Evolutionary conservation across 164 flowering plant genomes (phyloP), one percentile per base, ranked within the genome.

Genomic region (Dillenia suffruticosa): DNA sequence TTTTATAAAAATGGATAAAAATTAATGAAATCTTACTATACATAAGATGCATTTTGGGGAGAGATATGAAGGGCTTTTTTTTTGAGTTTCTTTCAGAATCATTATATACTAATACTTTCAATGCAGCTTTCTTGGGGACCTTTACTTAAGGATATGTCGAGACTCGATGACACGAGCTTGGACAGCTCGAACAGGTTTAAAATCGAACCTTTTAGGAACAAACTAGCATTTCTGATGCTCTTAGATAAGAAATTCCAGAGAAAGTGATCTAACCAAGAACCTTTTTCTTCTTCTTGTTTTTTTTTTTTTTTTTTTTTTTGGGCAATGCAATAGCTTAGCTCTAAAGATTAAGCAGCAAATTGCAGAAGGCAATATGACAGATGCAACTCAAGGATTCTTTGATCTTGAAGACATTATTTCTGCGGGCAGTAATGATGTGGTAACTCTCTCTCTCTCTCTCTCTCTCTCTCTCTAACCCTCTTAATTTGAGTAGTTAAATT

Each of bases 141-240:
- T 32, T 32, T 32, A 32, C 40, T 32, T 32, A 32, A 32, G 40
- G 40, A 32, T 0, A 32, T 32, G 40, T 32, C 40, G 5, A 32
- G 40, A 32, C 40, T 32, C 0, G 63, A 63, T 44, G 43, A 46
- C 10, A 40, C 16, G 2, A 61, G 64, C n/a, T 17, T 67, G 43
- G 47, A 59, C 10, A 24, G 1, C n/a, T 49, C 75, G 44, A 72
- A 63, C 64, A 63, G 71, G 75, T 67, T 56, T 40, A 22, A 22
- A 54, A 9, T 19, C 13, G 24, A 54, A 7, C 56, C 9, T 17
- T 53, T 17, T 9, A 0, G 40, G 22, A 19, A 32, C 0, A 5
- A 4, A 4, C 40, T 6, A 5, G 40, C 40, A 32, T 32, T 32
- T 32, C 7, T 32, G 6, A 32, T 32, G 40, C 40, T 32, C 40